Base-by-base conservation (phyloP, 805 yeast species). In the Candida methanosorbosa region DNA sequence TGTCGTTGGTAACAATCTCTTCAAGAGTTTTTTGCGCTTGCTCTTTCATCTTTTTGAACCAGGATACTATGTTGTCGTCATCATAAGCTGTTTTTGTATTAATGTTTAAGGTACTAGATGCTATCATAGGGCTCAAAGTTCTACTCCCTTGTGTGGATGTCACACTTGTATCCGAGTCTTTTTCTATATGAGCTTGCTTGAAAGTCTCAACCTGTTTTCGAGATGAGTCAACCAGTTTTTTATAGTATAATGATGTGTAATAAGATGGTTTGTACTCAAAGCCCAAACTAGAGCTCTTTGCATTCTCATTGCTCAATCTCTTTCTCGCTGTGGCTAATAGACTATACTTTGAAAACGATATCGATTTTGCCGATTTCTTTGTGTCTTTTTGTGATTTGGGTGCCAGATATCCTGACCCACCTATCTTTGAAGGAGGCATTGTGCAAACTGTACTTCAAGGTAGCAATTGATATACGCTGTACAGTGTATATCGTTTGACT, bases 1-100 rank as follows among this genome's bases (percentile, higher is more conserved):
- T 48, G 36, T 68, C 72, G 27, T 66, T 64, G 15, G 42, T 41
- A 23, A 52, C 52, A 8, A 61, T 59, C 18, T 56, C 42, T 13
- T 44, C 41, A 12, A 63, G 22, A 2, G 33, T 24, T n/a, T 31
- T 17, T 9, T 17, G n/a, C 3, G 28, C 33, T 8, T 17, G 19
- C 4, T 12, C 6, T 13, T 24, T 31, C n/a, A 31, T 24, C 18
- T 23, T 17, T 14, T 23, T 17, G 15, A 31, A 31, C 33, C 33
- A 31, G 4, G 17, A 9, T 5, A 18, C 18, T 3, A 24, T 31
- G 13, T 31, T 24, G 4, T 31, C 33, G 18, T 21, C 22, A 7
- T 16, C 24, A 29, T 13, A 29, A 6, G n/a, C 5, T n/a, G n/a
- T n/a, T n/a, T n/a, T n/a, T n/a, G n/a, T n/a, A n/a, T n/a, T n/a